A percentile compares a stretch with the other conserved stretches of the same genome.
Evolutionary conservation across 1,139 yeast genomes (phyloP).

Genomic region (Blastobotrys apis): DNA sequence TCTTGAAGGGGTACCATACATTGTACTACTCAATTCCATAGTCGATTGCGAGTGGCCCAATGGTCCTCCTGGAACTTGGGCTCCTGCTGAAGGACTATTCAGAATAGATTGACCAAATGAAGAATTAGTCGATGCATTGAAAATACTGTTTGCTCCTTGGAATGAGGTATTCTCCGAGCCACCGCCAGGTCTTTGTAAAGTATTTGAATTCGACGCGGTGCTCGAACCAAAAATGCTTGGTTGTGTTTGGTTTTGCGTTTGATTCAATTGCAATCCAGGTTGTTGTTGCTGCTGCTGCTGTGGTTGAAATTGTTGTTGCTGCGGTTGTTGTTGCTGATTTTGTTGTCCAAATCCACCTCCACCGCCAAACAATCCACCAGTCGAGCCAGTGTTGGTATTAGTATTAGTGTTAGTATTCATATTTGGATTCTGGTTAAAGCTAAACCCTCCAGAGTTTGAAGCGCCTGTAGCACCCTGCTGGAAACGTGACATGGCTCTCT

Average conservation of each 20-base stretch:
- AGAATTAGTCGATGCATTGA: neutral
- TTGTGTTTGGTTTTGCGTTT: neutral
- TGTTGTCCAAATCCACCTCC: constrained; percentile 11
- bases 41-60: constrained; percentile 29
- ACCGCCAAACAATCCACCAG: constrained; percentile 9
- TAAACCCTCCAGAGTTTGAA: constrained; percentile 6
- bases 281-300: constrained; percentile 4
- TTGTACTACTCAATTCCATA: constrained; percentile 18
- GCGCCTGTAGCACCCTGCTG: too few species aligned
- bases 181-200: too few species aligned
- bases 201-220: neutral
- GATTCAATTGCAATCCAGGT: neutral
- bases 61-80: neutral
- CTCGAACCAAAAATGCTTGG: neutral
- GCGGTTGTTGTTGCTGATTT: constrained; percentile 16
- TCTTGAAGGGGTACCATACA: constrained; percentile 9
- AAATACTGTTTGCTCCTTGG: too few species aligned
- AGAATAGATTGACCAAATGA: neutral
- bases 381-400: neutral
- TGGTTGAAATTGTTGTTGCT: constrained; percentile 23
- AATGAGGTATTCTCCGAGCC: too few species aligned
- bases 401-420: neutral
- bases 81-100: neutral
- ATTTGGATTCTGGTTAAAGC: constrained; percentile 1
- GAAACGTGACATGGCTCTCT: too few species aligned